Percentiles rank a stretch among this genome's conserved stretches.
Evolutionary conservation across 2,329 filamentous ascomycete species (phyloP).

Genomic region (Sarocladium strictum): DNA sequence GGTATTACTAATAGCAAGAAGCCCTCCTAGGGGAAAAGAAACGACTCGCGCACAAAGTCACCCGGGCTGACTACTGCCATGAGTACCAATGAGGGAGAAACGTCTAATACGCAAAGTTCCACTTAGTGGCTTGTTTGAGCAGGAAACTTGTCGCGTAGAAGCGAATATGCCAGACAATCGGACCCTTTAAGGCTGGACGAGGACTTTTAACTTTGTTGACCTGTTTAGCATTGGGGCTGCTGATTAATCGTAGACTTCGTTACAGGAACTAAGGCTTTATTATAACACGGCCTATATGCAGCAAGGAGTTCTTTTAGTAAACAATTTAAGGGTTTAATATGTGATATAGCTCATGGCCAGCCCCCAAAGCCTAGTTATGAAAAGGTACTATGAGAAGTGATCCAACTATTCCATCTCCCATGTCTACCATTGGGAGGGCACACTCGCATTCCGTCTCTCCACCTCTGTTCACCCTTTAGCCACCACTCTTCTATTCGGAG

Average conservation of each 20-base stretch:
- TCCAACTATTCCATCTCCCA: too few species aligned
- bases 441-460: too few species aligned
- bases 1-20: too few species aligned
- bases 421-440: too few species aligned
- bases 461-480: too few species aligned
- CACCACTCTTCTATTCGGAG: too few species aligned
- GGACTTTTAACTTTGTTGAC: constrained; percentile 1
- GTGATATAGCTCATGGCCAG: too few species aligned
- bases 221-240: neutral
- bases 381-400: too few species aligned
- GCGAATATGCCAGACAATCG: neutral
- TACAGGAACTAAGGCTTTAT: neutral
- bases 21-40: neutral
- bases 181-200: neutral
- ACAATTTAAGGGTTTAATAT: too few species aligned
- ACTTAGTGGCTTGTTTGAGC: neutral
- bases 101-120: neutral
- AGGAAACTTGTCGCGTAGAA: neutral
- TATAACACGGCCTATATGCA: too few species aligned
- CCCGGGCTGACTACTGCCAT: neutral
- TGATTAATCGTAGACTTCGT: neutral
- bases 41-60: neutral
- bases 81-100: neutral
- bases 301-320: too few species aligned
- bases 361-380: too few species aligned